Base-by-base conservation (phyloP, 2,329 filamentous ascomycete species). In the Pestalotiopsis sp. region DNA sequence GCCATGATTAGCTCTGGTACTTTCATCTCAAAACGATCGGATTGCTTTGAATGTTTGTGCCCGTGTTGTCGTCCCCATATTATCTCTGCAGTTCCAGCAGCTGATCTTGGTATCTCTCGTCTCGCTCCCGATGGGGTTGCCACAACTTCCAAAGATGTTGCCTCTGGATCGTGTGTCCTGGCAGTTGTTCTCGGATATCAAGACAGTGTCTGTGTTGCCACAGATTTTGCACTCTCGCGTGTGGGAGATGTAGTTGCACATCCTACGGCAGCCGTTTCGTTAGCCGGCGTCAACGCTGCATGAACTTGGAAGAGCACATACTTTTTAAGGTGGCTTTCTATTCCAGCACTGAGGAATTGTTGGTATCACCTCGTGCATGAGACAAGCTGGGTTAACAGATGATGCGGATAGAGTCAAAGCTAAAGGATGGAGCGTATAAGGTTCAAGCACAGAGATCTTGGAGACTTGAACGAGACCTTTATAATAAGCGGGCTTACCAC, bases 191-290 rank as follows among this genome's bases (percentile, higher is more conserved):
- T 83, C 82, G 0, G 81, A 82, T 41, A 83, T 82, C 65, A 83
- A 77, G 9, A 83, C 78, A 0, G 78, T 82, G 58, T 82, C 80
- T 70, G 82, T 77, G 23, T 71, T 70, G 60, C 73, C 70, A 74
- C 81, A 83, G 68, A 73, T 60, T 64, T 72, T 73, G 73, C 81
- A 83, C 67, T 78, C 68, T 68, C 78, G 77, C 45, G 81, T 70
- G 73, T 83, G 81, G 25, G 75, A 78, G 31, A 80, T 76, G 74
- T 81, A 83, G 70, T 75, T 77, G 69, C 82, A 83, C 81, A 83
- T 83, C 68, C 74, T 75, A 27, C n/a, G 5, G 57, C 23, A n/a
- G 23, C 14, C 31, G 25, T 9, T 36, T 36, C 6, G 23, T 52
- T n/a, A 52, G 45, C 20, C 20, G 45, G 45, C 9, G 69, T 9